Evolutionary conservation across 495 filamentous ascomycete species (phyloP).

Genomic region (Penicillium bialowiezense): DNA sequence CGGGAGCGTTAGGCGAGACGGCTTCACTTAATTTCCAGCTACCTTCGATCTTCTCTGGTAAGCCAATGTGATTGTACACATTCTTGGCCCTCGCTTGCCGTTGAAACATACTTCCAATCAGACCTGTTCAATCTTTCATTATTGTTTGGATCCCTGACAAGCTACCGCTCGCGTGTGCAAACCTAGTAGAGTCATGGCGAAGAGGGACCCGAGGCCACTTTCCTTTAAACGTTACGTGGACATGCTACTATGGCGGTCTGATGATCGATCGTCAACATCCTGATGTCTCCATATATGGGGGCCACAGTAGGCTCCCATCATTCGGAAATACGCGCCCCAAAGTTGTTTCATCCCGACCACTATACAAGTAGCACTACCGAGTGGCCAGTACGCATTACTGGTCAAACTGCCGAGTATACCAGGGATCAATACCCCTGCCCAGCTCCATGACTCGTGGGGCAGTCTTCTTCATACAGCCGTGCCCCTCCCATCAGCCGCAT

Average conservation of each 20-base stretch:
- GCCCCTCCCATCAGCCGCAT: background rate
- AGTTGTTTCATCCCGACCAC: too few relatives aligned
- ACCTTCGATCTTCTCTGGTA: background rate
- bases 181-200: slow-evolving; percentile 13
- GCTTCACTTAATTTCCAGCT: slow-evolving; percentile 12
- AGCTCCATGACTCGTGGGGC: background rate
- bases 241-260: slow-evolving; percentile 15
- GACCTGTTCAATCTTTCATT: background rate
- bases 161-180: slow-evolving; percentile 19
- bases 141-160: background rate
- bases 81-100: slow-evolving; percentile 1
- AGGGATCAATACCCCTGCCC: background rate
- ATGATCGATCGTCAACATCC: slow-evolving; percentile 7
- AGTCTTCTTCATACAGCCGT: background rate
- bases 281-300: background rate
- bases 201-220: slow-evolving; percentile 10
- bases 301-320: slow-evolving; percentile 1
- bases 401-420: too few relatives aligned
- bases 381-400: too few relatives aligned
- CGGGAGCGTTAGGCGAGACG: slow-evolving; percentile 43
- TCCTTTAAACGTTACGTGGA: slow-evolving; percentile 8
- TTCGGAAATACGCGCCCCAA: slow-evolving; percentile 6
- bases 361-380: too few relatives aligned
- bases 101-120: background rate
- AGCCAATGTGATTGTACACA: background rate